Evolutionary conservation across 768 basidiomycete species (phyloP), one percentile per base, ranked within the genome.

Genomic region (Naganishia kalamii): DNA sequence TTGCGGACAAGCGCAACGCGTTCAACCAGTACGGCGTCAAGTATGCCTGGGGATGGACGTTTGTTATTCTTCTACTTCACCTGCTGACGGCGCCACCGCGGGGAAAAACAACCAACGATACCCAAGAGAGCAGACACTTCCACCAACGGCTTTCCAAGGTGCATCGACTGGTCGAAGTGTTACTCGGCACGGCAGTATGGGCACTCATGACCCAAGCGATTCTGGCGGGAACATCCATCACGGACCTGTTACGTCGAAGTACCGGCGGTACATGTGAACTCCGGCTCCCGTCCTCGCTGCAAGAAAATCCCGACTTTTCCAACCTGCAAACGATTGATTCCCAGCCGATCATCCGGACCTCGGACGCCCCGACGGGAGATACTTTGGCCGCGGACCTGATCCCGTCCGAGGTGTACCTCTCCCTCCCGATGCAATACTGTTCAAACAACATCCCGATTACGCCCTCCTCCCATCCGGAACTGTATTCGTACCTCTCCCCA

Each of bases 1-100:
- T 90, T 72, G 91, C 92, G 12, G 82, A 81, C 70, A 93, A 93
- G 77, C 78, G 82, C 70, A 97, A 92, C 74, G 52, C 83, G 1
- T 82, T 98, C 74, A 98, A 97, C 73, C 82, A 86, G 64, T 80
- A 84, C 71, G 93, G 94, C 79, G 90, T 93, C 74, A 98, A 98
- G 79, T 82, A 84, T 60, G 85, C 88, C 25, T 96, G 94, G 92
- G 90, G 80, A 0, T 96, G 92, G 92, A 92, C 92, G 1, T 82
- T 89, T 7, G 81, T 81, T 35, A 81, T 84, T 0, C 90, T 72
- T 63, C 52, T 75, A 23, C 54, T 57, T 10, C 54, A 57, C 17
- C 37, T 57, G 23, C 32, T 49, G 12, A 50, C 51, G 19, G 40
- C 19, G 19, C 63, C 50, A 12, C 25, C 63, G 4, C 40, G 29